A percentile compares a stretch with the other conserved stretches of the same genome.
phyloP scores from a whole-genome alignment of 768 basidiomycete species.

The Pleurotus salmoneostramineus region DNA sequence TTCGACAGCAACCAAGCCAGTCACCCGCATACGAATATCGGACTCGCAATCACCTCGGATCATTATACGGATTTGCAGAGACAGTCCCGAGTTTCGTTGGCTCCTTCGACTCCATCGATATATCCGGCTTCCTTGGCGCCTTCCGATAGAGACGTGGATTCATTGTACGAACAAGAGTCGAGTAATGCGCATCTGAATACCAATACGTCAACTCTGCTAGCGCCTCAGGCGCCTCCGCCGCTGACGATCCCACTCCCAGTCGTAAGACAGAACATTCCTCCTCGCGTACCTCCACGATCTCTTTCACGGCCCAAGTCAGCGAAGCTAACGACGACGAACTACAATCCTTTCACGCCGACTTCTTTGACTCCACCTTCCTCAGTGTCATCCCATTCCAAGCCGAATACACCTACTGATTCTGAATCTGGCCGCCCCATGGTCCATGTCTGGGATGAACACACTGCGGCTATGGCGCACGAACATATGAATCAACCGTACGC shows the following conservation, averaged over 20 bases:
- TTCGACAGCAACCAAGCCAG: neutral
- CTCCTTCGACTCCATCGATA: constrained; percentile 47
- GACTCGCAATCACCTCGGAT: constrained; percentile 16
- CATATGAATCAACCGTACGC: neutral
- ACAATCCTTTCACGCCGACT: constrained; percentile 30
- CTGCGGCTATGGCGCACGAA: neutral
- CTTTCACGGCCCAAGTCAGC: constrained; percentile 1
- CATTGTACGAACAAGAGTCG: constrained; percentile 14
- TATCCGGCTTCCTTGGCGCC: constrained; percentile 41
- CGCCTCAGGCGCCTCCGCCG: neutral
- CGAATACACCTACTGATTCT: constrained; percentile 18
- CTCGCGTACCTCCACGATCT: neutral
- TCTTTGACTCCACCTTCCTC: constrained; percentile 26
- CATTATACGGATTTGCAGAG: constrained; percentile 10
- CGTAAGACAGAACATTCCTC: constrained; percentile 11
- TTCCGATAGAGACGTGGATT: constrained; percentile 23
- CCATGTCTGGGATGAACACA: constrained; percentile 4
- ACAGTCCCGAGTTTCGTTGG: constrained; percentile 22
- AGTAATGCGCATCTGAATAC: constrained; percentile 5
- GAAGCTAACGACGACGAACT: constrained; percentile 9
- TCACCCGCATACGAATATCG: constrained; percentile 11
- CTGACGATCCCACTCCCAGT: constrained; percentile 7
- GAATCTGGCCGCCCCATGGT: constrained; percentile 1
- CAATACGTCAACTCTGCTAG: neutral
- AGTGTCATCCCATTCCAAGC: constrained; percentile 26